A percentile compares a stretch with the other conserved stretches of the same genome.
Conservation (phyloP, 83 land plant genomes). For the Isoetes engelmannii region DNA sequence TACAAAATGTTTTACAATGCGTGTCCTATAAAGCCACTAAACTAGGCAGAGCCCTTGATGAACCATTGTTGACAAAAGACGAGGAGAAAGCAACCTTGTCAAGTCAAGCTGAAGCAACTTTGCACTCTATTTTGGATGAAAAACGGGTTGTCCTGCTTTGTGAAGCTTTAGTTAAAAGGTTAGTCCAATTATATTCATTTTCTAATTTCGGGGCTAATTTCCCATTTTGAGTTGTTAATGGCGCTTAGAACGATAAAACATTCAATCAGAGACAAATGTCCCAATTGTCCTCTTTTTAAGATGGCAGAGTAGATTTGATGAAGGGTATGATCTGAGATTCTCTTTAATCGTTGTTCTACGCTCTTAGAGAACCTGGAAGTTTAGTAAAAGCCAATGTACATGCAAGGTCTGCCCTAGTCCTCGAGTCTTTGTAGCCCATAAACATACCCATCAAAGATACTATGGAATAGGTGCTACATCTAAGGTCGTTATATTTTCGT, state of each 20-base stretch:
- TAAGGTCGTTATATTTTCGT: too few relatives aligned
- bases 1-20: constrained; percentile 75
- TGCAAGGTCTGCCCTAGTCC: too few relatives aligned
- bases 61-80: constrained; percentile 44
- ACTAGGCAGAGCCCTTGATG: constrained; percentile 72
- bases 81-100: constrained; percentile 66
- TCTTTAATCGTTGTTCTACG: too few relatives aligned
- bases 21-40: constrained; percentile 63
- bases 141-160: constrained; percentile 74
- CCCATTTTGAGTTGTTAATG: background rate
- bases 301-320: too few relatives aligned
- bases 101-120: constrained; percentile 45
- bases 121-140: constrained; percentile 50
- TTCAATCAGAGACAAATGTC: too few relatives aligned
- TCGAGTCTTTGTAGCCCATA: too few relatives aligned
- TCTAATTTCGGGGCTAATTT: background rate
- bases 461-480: too few relatives aligned
- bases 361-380: too few relatives aligned
- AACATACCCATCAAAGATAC: too few relatives aligned
- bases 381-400: too few relatives aligned
- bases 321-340: too few relatives aligned
- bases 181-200: background rate
- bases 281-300: too few relatives aligned
- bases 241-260: background rate
- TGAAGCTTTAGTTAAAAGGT: constrained; percentile 83